Evolutionary conservation across 176 grass and related monocot genomes (phyloP).

Genomic region (sorghum (Sorghum bicolor)): DNA sequence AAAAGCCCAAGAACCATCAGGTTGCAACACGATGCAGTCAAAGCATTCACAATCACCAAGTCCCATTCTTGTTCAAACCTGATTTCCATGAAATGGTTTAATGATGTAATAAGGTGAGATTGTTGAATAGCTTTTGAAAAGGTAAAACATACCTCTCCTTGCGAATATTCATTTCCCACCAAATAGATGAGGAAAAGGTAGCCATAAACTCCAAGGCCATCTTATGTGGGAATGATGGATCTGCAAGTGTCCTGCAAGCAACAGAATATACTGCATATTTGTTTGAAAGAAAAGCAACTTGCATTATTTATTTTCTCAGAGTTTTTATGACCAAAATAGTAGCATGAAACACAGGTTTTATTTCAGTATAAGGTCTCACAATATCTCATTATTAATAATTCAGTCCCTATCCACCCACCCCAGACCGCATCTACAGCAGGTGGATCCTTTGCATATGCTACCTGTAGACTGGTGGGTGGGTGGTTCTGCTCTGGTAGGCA

Average conservation of each 20-base stretch:
- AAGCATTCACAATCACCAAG: conserved; percentile 72
- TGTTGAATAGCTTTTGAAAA: conserved; percentile 9
- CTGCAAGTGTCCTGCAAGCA: conserved; percentile 79
- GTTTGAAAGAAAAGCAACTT: background rate
- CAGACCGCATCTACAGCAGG: background rate
- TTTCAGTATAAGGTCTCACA: background rate
- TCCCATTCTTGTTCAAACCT: conserved; percentile 97
- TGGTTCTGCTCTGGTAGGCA: background rate
- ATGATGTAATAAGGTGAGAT: conserved; percentile 23
- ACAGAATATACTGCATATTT: background rate
- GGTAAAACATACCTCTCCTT: conserved; percentile 68
- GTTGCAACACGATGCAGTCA: conserved; percentile 83
- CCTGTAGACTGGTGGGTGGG: background rate
- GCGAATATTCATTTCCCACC: conserved; percentile 86
- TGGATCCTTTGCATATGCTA: background rate
- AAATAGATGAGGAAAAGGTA: conserved; percentile 61
- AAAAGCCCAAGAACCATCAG: conserved; percentile 83
- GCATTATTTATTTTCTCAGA: background rate
- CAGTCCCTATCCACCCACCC: background rate
- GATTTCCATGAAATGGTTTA: conserved; percentile 24
- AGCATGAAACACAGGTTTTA: background rate
- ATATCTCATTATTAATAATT: background rate
- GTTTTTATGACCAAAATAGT: background rate
- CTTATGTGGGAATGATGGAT: conserved; percentile 90
- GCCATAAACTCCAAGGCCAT: conserved; percentile 73